Conservation (phyloP, 306 rosid species). For the Lathyrus oleraceus region DNA sequence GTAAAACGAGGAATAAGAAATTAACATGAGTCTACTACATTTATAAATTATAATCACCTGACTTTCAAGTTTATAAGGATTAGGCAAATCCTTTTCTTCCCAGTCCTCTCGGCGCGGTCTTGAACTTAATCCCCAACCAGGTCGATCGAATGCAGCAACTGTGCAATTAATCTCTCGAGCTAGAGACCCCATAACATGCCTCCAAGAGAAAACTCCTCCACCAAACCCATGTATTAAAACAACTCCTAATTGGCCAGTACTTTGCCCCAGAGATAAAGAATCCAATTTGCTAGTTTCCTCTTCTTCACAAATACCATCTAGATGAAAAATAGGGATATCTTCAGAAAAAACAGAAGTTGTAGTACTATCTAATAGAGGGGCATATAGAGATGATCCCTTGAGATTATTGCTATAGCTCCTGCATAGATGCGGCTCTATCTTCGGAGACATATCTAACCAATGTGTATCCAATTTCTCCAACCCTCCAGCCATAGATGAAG, state of each 20-base stretch:
- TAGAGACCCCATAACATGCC: constrained; percentile 83
- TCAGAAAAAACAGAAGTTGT: constrained; percentile 52
- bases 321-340: constrained; percentile 66
- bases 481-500: constrained; percentile 49
- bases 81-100: constrained; percentile 82
- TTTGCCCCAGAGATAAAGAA: constrained; percentile 41
- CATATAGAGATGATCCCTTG: constrained; percentile 66
- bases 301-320: constrained; percentile 59
- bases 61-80: constrained; percentile 86
- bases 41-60: constrained; percentile 56
- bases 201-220: constrained; percentile 96
- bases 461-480: constrained; percentile 60
- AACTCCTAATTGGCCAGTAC: constrained; percentile 58
- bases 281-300: constrained; percentile 49
- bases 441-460: constrained; percentile 48
- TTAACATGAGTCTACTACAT: neutral
- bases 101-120: constrained; percentile 70
- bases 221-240: constrained; percentile 93
- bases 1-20: neutral
- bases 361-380: constrained; percentile 71
- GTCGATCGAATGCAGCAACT: constrained; percentile 89
- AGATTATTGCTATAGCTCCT: constrained; percentile 88
- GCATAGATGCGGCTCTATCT: constrained; percentile 54
- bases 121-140: constrained; percentile 96
- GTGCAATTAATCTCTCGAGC: constrained; percentile 71